Evolutionary conservation across 176 grass and related monocot species (phyloP), one percentile per base, ranked within the genome.

Genomic region (Oryza coarctata): DNA sequence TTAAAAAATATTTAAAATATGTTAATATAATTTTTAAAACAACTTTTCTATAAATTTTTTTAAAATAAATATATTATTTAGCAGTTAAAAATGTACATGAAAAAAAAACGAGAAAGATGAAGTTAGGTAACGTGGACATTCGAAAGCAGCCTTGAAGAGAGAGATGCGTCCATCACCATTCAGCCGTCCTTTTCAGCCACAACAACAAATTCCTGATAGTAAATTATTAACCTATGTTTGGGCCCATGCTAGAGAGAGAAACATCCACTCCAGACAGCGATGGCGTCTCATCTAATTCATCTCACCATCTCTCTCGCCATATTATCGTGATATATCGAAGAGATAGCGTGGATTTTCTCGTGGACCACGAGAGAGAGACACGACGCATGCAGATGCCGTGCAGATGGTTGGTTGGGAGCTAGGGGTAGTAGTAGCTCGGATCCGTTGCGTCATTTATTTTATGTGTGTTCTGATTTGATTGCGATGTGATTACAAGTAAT

Each of bases 231-330:
- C 36, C 6, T 10, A 60, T 60, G 22, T 60, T n/a, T 60, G 55
- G 11, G 70, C 29, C 70, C 77, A 71, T 86, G 62, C 43, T 10
- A 34, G 15, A 69, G 73, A 61, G 22, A 38, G 61, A 65, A 12
- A 9, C n/a, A n/a, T n/a, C n/a, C n/a, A n/a, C n/a, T 71, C 6
- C 12, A 61, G 84, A 55, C 60, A 71, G 79, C 79, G 80, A 87
- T 26, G 65, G 79, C 29, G 65, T 44, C 20, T 4, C 84, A 44
- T 61, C 67, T 71, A 39, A 58, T 49, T 35, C n/a, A n/a, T n/a
- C 38, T 32, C 38, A 8, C 11, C 41, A 1, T 33, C 47, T 61
- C 74, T 63, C 13, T 62, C 30, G 3, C 83, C 0, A 20, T 9
- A 1, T 55, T n/a, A 8, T 60, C n/a, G n/a, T 9, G 55, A 60